Conservation (phyloP, 371 early-diverging fungal genomes). For the Actinomucor elegans region DNA sequence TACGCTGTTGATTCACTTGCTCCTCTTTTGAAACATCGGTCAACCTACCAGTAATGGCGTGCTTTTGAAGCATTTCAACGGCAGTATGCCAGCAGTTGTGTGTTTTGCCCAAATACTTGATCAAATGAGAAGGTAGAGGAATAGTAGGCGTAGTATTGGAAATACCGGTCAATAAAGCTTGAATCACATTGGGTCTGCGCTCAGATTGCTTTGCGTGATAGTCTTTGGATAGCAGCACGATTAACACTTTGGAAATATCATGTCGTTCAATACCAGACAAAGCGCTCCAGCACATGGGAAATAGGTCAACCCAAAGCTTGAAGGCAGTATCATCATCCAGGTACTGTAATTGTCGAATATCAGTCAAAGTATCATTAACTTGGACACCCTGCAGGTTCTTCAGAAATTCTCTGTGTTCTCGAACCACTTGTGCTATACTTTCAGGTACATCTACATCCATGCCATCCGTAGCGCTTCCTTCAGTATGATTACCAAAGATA, state of each 20-base stretch:
- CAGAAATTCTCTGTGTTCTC: conserved; percentile 62
- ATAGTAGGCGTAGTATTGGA: conserved; percentile 72
- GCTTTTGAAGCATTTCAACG: conserved; percentile 70
- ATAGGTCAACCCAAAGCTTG: conserved; percentile 84
- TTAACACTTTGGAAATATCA: conserved; percentile 78
- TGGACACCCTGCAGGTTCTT: conserved; percentile 54
- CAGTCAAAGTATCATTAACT: conserved; percentile 49
- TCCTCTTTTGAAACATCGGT: conserved; percentile 75
- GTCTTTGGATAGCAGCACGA: conserved; percentile 85
- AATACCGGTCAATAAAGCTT: conserved; percentile 86
- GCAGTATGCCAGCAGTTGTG: conserved; percentile 93
- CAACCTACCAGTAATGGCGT: conserved; percentile 44
- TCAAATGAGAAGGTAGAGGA: conserved; percentile 87
- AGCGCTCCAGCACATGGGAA: conserved; percentile 82
- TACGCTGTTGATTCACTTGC: conserved; percentile 83
- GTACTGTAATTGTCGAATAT: conserved; percentile 72
- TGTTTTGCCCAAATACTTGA: conserved; percentile 88
- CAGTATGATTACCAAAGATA: conserved; percentile 27
- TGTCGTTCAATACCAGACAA: conserved; percentile 77
- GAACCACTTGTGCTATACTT: conserved; percentile 39
- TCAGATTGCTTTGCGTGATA: conserved; percentile 85
- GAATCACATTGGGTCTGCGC: conserved; percentile 90
- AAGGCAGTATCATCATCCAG: conserved; percentile 69
- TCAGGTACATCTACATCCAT: conserved; percentile 32
- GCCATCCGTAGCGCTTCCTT: background rate